phyloP scores from a whole-genome alignment of 805 yeast genomes.

The Ogataea salicorniae region DNA sequence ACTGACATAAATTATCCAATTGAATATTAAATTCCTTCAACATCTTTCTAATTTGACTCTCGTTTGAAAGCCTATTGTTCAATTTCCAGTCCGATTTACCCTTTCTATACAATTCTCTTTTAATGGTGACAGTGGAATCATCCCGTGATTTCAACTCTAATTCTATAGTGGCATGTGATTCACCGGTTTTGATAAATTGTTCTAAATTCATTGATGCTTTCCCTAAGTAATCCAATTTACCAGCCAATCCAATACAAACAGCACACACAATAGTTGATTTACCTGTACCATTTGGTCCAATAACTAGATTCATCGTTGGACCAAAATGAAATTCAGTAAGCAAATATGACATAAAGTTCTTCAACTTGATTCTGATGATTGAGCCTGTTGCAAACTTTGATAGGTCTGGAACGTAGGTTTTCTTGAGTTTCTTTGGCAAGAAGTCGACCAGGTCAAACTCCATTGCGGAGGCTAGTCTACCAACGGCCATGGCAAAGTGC shows the following conservation, averaged over 20 bases:
- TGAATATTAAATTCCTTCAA: conserved; percentile 64
- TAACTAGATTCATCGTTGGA: conserved; percentile 82
- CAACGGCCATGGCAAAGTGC: not conserved
- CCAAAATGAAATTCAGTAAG: conserved; percentile 69
- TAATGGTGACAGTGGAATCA: conserved; percentile 34
- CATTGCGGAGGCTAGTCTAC: conserved; percentile 5
- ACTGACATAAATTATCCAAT: conserved; percentile 87
- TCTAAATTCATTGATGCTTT: conserved; percentile 53
- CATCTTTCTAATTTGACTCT: conserved; percentile 39
- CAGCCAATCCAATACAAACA: conserved; percentile 82
- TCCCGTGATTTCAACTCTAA: conserved; percentile 42
- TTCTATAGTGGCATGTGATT: conserved; percentile 40
- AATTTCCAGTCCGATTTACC: conserved; percentile 50
- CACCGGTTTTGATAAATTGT: conserved; percentile 72
- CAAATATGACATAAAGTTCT: conserved; percentile 65
- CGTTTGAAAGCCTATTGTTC: conserved; percentile 37
- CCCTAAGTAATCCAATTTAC: conserved; percentile 68
- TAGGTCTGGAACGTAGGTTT: conserved; percentile 12
- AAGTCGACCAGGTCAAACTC: conserved; percentile 9
- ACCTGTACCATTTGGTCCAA: conserved; percentile 97
- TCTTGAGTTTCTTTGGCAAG: conserved; percentile 19
- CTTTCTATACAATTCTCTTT: conserved; percentile 39
- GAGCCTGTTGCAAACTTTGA: conserved; percentile 40
- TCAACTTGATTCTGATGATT: conserved; percentile 45
- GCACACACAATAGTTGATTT: conserved; percentile 93